A percentile compares a stretch with the other conserved stretches of the same genome.
Conservation (phyloP, 2,329 filamentous ascomycete genomes). For the Aspergillus sp. region DNA sequence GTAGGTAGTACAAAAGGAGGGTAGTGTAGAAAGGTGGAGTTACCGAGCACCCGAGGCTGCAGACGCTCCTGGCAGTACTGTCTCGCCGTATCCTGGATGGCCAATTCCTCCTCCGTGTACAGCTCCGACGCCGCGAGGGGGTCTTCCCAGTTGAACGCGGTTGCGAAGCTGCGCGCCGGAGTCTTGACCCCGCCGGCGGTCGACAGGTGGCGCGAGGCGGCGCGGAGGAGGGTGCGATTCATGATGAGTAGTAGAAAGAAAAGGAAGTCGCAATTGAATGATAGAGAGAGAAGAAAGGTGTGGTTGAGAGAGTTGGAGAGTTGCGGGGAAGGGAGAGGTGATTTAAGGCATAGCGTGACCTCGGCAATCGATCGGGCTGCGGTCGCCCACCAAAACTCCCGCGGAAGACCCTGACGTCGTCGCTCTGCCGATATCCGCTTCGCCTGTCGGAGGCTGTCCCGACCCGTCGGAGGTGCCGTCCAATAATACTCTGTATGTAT, state of each 20-base stretch:
- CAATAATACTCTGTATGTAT: not conserved
- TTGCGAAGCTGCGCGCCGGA: slow-evolving; percentile 31
- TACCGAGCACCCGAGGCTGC: slow-evolving; percentile 81
- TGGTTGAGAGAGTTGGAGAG: slow-evolving; percentile 1
- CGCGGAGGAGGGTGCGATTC: slow-evolving; percentile 33
- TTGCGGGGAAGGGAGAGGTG: slow-evolving; percentile 5
- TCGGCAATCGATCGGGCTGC: slow-evolving; percentile 24
- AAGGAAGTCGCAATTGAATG: not conserved
- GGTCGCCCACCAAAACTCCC: not conserved
- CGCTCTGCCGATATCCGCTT: not conserved
- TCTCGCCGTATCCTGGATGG: slow-evolving; percentile 86
- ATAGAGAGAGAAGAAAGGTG: not conserved
- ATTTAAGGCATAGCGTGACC: slow-evolving; percentile 13
- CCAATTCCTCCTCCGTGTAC: slow-evolving; percentile 85
- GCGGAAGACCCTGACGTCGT: not conserved
- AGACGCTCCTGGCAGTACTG: slow-evolving; percentile 91
- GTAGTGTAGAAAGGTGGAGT: not conserved
- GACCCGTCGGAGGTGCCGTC: not conserved
- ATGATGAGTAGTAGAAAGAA: slow-evolving; percentile 16
- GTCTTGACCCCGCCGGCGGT: slow-evolving; percentile 17
- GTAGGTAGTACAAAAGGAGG: not conserved
- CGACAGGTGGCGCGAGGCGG: slow-evolving; percentile 28
- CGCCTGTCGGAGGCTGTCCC: not conserved
- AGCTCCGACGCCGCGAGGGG: slow-evolving; percentile 73
- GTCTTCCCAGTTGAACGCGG: slow-evolving; percentile 85